Percentiles rank a stretch among this genome's conserved stretches.
phyloP scores from a whole-genome alignment of 1,284 basidiomycete species.

The Trametes polyzona region DNA sequence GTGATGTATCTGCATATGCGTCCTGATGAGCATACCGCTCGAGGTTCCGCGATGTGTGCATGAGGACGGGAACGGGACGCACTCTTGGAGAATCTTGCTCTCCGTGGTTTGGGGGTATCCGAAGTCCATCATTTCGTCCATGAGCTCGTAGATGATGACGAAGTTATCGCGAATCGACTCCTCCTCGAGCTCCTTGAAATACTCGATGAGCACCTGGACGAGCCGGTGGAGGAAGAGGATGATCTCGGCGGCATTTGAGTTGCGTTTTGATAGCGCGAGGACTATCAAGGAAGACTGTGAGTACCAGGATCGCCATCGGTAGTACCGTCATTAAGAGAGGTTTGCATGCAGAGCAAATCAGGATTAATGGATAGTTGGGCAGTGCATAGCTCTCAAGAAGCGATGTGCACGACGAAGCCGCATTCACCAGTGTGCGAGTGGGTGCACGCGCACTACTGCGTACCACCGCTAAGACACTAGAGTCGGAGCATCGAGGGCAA shows the following conservation, averaged over 20 bases:
- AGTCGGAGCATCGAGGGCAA: too few species aligned
- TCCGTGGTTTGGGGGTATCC: slow-evolving; percentile 99
- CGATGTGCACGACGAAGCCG: too few species aligned
- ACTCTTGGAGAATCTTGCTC: slow-evolving; percentile 99
- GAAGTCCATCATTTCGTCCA: slow-evolving; percentile 99
- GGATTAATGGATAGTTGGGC: too few species aligned
- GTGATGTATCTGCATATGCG: slow-evolving; percentile 98
- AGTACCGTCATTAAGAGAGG: too few species aligned
- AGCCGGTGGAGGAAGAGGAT: slow-evolving; percentile 97
- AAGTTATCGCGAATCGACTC: slow-evolving; percentile 99
- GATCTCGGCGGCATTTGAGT: slow-evolving; percentile 95
- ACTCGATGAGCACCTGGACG: slow-evolving; percentile 89
- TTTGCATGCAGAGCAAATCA: too few species aligned
- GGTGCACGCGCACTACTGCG: too few species aligned
- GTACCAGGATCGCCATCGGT: too few species aligned
- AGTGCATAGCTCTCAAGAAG: too few species aligned
- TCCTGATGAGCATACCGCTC: neutral
- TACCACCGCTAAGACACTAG: too few species aligned
- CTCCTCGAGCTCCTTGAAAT: slow-evolving; percentile 99
- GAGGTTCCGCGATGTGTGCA: neutral
- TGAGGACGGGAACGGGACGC: slow-evolving; percentile 35
- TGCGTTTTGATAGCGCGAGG: slow-evolving; percentile 93
- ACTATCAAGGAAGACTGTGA: slow-evolving; percentile 52
- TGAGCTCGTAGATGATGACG: slow-evolving; percentile 95
- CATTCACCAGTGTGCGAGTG: too few species aligned